Evolutionary conservation across 768 basidiomycete species (phyloP).

Genomic region (Rhodosporidiobolus sp.): DNA sequence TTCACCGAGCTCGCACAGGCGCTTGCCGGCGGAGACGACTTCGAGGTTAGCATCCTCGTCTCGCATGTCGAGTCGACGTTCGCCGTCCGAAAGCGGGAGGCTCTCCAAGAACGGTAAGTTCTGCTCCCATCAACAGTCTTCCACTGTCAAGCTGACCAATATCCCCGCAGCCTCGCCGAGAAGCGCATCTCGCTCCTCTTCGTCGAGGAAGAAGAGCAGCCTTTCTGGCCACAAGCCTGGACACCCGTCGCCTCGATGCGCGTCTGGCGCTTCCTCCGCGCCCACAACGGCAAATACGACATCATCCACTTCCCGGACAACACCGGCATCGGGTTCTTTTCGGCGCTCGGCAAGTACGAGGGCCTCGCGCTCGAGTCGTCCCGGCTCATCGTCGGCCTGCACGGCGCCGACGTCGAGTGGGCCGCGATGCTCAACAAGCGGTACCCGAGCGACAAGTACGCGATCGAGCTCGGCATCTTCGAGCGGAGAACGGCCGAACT

Average conservation of each 20-base stretch:
- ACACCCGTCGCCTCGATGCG: conserved; percentile 35
- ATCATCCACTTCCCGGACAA: conserved; percentile 42
- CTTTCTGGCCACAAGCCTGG: conserved; percentile 35
- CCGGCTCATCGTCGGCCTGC: conserved; percentile 35
- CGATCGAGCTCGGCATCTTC: conserved; percentile 32
- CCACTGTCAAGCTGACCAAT: background rate
- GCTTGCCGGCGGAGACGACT: conserved; percentile 6
- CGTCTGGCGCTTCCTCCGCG: conserved; percentile 24
- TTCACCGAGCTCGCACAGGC: conserved; percentile 30
- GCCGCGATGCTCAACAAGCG: conserved; percentile 39
- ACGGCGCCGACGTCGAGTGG: conserved; percentile 41
- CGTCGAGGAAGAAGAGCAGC: conserved; percentile 21
- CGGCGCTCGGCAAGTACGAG: conserved; percentile 22
- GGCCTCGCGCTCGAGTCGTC: conserved; percentile 26
- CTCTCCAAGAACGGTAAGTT: conserved; percentile 11
- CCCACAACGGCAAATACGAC: conserved; percentile 21
- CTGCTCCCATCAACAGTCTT: accelerated
- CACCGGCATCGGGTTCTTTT: conserved; percentile 37
- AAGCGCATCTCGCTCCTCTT: conserved; percentile 29
- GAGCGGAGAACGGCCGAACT: conserved; percentile 31
- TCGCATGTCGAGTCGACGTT: conserved; percentile 30
- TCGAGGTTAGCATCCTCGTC: conserved; percentile 34
- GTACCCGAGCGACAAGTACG: conserved; percentile 31
- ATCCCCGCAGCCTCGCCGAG: background rate
- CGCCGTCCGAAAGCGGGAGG: conserved; percentile 5